Base-by-base conservation (phyloP, 2,329 filamentous ascomycete species). In the Alternaria burnsii region DNA sequence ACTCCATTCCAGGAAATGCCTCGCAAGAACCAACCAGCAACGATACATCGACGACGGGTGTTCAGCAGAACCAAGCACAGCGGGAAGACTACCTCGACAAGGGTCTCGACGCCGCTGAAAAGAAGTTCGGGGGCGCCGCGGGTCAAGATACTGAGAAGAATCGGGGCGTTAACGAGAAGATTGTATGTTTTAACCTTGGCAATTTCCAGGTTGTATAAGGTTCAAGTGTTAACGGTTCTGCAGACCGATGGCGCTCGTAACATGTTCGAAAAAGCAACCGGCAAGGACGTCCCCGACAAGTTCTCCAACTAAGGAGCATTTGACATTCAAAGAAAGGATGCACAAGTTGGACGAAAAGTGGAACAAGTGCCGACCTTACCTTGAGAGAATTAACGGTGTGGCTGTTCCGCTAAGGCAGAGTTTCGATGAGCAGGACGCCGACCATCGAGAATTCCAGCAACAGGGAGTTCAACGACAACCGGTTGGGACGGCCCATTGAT, bases 261-360 rank as follows among this genome's bases (percentile, higher is more conserved):
- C 20, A 68, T 82, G 66, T 86, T 86, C 54, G 84, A 87, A 73
- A 83, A 84, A 71, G 65, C 72, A 8, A 85, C 84, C 59, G 85
- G 82, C 52, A 82, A 81, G 67, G 65, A 84, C 9, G 77, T 85
- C 11, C 81, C 84, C 9, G 73, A 81, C 12, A 84, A 85, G 74
- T 67, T 83, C 71, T 83, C 81, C 46, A 83, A 84, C 69, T 84
- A 81, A 58, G 50, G 26, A 53, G 5, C 24, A 30, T 14, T 40
- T 22, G 46, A 48, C 22, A 9, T 50, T 55, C n/a, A 62, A 54
- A 22, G 47, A 46, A 6, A 32, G 30, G 12, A 38, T 59, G 55
- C 57, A 55, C 16, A 55, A 24, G 8, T 22, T 65, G 11, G 48
- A 59, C 12, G 34, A 61, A n/a, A 67, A 57, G 42, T 67, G 65